phyloP scores from a whole-genome alignment of 2,329 filamentous ascomycete genomes.

The Macrophomina phaseolina region DNA sequence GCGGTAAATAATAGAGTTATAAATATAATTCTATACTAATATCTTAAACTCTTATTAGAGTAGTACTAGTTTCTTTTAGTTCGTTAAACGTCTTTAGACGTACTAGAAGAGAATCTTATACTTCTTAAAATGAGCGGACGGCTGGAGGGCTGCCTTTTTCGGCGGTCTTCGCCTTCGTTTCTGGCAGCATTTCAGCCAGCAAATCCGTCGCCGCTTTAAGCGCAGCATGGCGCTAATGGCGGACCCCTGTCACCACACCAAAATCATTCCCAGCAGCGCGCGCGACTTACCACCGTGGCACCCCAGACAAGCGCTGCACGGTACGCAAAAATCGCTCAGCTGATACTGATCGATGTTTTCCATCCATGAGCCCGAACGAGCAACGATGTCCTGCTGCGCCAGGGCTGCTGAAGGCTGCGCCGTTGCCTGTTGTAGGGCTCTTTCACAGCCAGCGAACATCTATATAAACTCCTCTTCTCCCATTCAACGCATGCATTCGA shows the following conservation, averaged over 20 bases:
- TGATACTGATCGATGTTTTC: background rate
- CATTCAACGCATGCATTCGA: background rate
- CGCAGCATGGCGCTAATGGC: background rate
- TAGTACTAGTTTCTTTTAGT: no score
- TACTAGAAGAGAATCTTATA: no score
- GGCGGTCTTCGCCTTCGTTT: background rate
- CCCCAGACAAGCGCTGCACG: background rate
- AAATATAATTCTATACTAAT: no score
- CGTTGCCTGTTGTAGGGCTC: background rate
- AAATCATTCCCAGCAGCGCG: background rate
- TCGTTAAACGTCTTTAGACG: no score
- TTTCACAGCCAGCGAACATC: background rate
- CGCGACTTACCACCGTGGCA: background rate
- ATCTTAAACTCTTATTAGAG: no score
- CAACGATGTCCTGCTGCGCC: background rate
- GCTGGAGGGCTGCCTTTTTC: background rate
- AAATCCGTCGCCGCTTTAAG: slow-evolving; percentile 8
- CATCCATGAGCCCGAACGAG: background rate
- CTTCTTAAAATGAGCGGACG: background rate
- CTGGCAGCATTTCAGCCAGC: background rate
- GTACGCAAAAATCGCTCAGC: background rate
- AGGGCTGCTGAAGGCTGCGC: background rate
- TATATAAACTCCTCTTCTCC: slow-evolving; percentile 1
- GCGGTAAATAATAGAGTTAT: no score
- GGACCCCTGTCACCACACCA: background rate